Conservation (phyloP, 495 filamentous ascomycete species). For the Penicillium robsamsonii region DNA sequence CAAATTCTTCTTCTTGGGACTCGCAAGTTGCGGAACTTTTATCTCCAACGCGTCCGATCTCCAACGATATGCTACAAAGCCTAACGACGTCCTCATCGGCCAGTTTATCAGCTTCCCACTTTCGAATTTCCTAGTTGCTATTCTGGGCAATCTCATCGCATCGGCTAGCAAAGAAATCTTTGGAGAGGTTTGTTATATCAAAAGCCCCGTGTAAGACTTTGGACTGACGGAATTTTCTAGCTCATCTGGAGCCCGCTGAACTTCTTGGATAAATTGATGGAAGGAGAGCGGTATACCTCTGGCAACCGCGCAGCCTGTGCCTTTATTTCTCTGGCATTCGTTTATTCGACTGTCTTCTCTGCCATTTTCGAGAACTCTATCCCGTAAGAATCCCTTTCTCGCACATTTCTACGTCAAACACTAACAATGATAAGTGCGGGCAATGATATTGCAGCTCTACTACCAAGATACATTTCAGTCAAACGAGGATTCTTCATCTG, state of each 20-base stretch:
- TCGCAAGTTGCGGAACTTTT: slow-evolving; percentile 43
- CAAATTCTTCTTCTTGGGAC: slow-evolving; percentile 36
- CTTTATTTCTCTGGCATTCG: slow-evolving; percentile 29
- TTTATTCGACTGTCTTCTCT: slow-evolving; percentile 28
- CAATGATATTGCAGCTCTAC: slow-evolving; percentile 31
- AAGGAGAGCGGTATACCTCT: slow-evolving; percentile 26
- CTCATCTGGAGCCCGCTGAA: slow-evolving; percentile 29
- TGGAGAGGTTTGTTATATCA: slow-evolving; percentile 18
- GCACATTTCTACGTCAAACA: not conserved
- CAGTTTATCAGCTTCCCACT: slow-evolving; percentile 37
- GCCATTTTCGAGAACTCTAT: slow-evolving; percentile 34
- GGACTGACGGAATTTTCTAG: slow-evolving; percentile 7
- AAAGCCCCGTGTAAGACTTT: too few relatives aligned
- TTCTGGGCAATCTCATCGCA: slow-evolving; percentile 27
- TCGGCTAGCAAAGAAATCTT: slow-evolving; percentile 22
- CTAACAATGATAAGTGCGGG: slow-evolving; percentile 22
- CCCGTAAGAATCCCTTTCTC: slow-evolving; percentile 15
- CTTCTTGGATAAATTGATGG: slow-evolving; percentile 29
- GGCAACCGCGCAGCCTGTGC: slow-evolving; percentile 25
- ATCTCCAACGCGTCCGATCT: slow-evolving; percentile 50
- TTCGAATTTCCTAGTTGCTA: slow-evolving; percentile 27
- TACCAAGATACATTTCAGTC: slow-evolving; percentile 32
- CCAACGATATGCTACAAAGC: slow-evolving; percentile 34
- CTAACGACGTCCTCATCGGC: slow-evolving; percentile 35
- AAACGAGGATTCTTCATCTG: slow-evolving; percentile 33